Base-by-base conservation (phyloP, 73 alveolate species). In the Tetrahymena thermophila region DNA sequence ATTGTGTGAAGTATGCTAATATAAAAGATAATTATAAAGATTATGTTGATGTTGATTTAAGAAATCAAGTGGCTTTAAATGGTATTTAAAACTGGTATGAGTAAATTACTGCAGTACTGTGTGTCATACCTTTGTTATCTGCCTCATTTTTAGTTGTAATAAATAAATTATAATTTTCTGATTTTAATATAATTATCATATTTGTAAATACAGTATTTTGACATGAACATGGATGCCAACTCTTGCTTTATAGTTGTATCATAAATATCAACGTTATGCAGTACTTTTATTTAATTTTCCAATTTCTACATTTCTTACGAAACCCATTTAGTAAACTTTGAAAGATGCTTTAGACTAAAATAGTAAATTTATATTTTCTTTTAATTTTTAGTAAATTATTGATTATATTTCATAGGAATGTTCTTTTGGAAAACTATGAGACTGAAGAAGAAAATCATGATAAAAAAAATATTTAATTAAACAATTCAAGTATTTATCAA, bases 11-110 rank as follows among this genome's bases (percentile, higher is more conserved):
- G 16, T 56, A 34, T 35, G 9, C 3, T n/a, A 16, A 38, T 4
- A 28, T 94, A 35, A 44, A 56, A 0, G n/a, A 56, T 16, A 94
- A 25, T 35, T 43, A 23, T 71, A 31, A 56, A 7, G 93, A 94
- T 35, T 37, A 94, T 94, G 55, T 94, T 35, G 94, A 94, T 83
- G 25, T 94, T n/a, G 96, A 94, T 58, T 38, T 94, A 94, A 93
- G 96, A 71, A 94, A 94, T 35, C 35, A 94, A 94, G 35, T 94
- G n/a, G 57, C 85, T 56, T 17, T 71, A 25, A 71, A 38, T 35
- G 96, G 96, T n/a, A 15, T 94, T 19, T 19, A 94, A 37, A 34
- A 56, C 50, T 94, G 96, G 96, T 94, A 56, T 83, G 89, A 71
- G 89, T 71, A 34, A 19, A 71, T 71, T 71, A 23, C 35, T 71